These are phyloP conservation scores for Meyerozyma guilliermondii DNA, from an alignment of 1,139 yeast species.

Conservation along the genomic window DNA sequence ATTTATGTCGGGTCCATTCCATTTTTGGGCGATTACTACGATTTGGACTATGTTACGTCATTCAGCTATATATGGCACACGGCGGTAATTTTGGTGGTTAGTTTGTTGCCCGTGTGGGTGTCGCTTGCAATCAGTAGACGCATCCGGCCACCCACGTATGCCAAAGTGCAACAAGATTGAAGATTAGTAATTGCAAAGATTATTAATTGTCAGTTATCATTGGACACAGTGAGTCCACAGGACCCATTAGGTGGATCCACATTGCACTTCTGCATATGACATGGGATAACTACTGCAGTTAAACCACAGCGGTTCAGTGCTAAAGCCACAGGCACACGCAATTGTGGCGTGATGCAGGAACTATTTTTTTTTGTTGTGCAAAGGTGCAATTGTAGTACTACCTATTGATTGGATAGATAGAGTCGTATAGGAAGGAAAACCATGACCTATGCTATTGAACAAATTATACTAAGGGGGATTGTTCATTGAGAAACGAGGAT, in stretches of 20 bases:
- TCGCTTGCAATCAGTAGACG: constrained; percentile 68
- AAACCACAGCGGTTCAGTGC: background rate
- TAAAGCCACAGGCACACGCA: background rate
- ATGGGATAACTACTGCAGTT: background rate
- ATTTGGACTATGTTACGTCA: constrained; percentile 57
- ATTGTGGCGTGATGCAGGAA: constrained; percentile 1
- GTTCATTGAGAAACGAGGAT: background rate
- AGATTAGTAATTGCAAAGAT: background rate
- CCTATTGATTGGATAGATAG: background rate
- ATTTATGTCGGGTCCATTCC: constrained; percentile 76
- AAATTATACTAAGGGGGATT: background rate
- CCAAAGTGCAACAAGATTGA: constrained; percentile 81
- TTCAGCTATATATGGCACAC: constrained; percentile 67
- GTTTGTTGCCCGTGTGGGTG: constrained; percentile 88
- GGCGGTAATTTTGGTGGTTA: constrained; percentile 56
- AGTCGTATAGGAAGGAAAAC: background rate
- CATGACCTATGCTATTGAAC: background rate
- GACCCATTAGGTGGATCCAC: background rate
- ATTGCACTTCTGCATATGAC: background rate
- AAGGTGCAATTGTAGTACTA: too few relatives aligned
- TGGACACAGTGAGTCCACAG: background rate
- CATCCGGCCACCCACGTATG: constrained; percentile 91
- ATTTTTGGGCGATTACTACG: constrained; percentile 77
- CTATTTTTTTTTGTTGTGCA: background rate
- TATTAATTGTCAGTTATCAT: background rate